phyloP scores from a whole-genome alignment of 805 yeast species.

The Starmerella etchellsii region DNA sequence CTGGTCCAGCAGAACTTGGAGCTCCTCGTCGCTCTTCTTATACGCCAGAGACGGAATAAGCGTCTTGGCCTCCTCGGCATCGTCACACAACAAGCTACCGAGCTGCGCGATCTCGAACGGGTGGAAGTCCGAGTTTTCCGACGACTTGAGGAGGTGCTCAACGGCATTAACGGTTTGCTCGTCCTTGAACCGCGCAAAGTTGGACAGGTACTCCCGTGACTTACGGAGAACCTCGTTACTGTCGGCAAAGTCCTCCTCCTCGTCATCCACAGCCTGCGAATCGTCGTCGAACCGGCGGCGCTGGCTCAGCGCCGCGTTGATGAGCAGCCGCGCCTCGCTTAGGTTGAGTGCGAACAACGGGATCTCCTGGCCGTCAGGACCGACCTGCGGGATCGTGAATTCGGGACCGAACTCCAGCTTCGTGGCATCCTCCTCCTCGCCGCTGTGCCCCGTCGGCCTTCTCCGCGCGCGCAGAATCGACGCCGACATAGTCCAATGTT shows the following conservation, averaged over 20 bases:
- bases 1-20: slow-evolving; percentile 79
- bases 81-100: slow-evolving; percentile 84
- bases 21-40: slow-evolving; percentile 74
- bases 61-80: slow-evolving; percentile 92
- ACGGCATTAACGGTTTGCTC: slow-evolving; percentile 89
- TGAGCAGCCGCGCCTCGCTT: slow-evolving; percentile 78
- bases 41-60: slow-evolving; percentile 74
- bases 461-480: slow-evolving; percentile 14
- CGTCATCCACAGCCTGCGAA: slow-evolving; percentile 22
- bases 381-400: slow-evolving; percentile 66
- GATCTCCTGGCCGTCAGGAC: slow-evolving; percentile 66
- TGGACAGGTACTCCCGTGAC: slow-evolving; percentile 73
- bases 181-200: slow-evolving; percentile 82
- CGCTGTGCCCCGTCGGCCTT: slow-evolving; percentile 10
- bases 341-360: slow-evolving; percentile 74
- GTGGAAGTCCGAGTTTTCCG: slow-evolving; percentile 67
- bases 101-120: slow-evolving; percentile 93
- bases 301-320: slow-evolving; percentile 78
- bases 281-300: slow-evolving; percentile 39
- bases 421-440: slow-evolving; percentile 85
- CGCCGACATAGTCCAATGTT: slow-evolving; percentile 12
- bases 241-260: slow-evolving; percentile 23
- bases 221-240: slow-evolving; percentile 62
- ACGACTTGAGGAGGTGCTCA: slow-evolving; percentile 63
- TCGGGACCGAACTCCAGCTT: slow-evolving; percentile 83